Evolutionary conservation across 169 alveolate species (phyloP), one percentile per base, ranked within the genome.

Genomic region (Theileria orientalis): DNA sequence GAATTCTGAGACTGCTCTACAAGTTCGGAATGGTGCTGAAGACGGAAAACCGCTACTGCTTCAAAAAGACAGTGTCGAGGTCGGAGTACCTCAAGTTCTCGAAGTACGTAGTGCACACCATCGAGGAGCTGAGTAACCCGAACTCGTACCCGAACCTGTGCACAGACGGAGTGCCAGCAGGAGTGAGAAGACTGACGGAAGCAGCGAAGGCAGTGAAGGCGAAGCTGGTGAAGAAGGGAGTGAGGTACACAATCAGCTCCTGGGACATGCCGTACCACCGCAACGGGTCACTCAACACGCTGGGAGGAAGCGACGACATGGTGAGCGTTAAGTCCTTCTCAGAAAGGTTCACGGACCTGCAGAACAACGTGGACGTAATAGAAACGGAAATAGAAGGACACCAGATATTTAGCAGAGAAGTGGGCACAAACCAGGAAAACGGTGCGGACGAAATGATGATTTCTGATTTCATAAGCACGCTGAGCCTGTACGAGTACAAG

Each of bases 361-460:
- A 69, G 51, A 33, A 37, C 2, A 25, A 32, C n/a, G 66, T 77
- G n/a, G 25, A 67, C 7, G 27, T 14, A 1, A 63, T 77, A 2
- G 83, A 77, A 66, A 74, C 68, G 3, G 82, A 77, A 19, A 77
- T 77, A 82, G 27, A 57, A 3, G 21, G 57, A 3, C 16, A 47
- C 21, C 16, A 47, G 16, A 11, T 47, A 3, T 47, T 47, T 9
- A n/a, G n/a, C n/a, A 42, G 23, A 14, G 16, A 19, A 13, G 16
- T 56, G 13, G 54, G 64, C n/a, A 13, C 16, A 14, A 21, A 29
- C 14, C 51, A 32, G 6, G 60, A 11, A 21, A n/a, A n/a, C 2
- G 19, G 29, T 16, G 42, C 23, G 14, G 73, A 63, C 11, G 60
- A 49, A 42, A 16, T 42, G 11, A 9, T 29, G 23, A 29, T 27